Percentiles rank a stretch among this genome's conserved stretches.
These are phyloP conservation scores for Pyrus pyrifolia DNA, from an alignment of 306 rosid species.

Conservation along the genomic window DNA sequence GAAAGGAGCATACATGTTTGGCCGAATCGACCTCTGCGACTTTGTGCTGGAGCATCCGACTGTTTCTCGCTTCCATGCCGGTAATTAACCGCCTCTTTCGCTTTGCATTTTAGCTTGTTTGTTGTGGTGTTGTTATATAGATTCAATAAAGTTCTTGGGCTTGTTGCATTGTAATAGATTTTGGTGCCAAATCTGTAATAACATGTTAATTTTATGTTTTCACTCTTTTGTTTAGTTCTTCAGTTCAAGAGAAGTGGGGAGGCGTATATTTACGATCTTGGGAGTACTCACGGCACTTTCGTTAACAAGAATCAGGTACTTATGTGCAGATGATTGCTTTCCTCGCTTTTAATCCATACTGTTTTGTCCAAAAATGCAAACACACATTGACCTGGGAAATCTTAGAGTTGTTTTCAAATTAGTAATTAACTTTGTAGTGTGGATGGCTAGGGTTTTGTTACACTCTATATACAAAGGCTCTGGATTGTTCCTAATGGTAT, in stretches of 20 bases:
- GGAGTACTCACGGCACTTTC: slow-evolving; percentile 91
- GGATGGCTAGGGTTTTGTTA: neutral
- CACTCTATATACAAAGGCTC: too few relatives aligned
- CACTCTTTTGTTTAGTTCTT: slow-evolving; percentile 46
- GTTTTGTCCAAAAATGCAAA: neutral
- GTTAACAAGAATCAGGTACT: slow-evolving; percentile 79
- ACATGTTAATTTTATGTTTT: slow-evolving; percentile 4
- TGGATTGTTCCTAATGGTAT: too few relatives aligned
- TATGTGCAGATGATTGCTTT: neutral
- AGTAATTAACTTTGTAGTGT: neutral
- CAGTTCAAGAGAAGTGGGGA: slow-evolving; percentile 79
- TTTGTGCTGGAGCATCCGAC: slow-evolving; percentile 82
- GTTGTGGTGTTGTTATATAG: neutral
- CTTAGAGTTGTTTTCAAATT: neutral
- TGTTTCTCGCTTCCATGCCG: slow-evolving; percentile 89
- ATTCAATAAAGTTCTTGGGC: neutral
- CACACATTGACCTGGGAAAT: neutral
- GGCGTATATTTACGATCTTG: slow-evolving; percentile 88
- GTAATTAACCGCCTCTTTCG: slow-evolving; percentile 17
- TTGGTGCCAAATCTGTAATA: neutral
- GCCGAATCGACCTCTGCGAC: slow-evolving; percentile 85
- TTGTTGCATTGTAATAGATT: too few relatives aligned
- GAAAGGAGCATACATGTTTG: slow-evolving; percentile 96
- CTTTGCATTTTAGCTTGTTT: neutral
- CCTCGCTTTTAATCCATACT: neutral